phyloP scores from a whole-genome alignment of 2,329 filamentous ascomycete genomes.

The Metarhizium brunneum region DNA sequence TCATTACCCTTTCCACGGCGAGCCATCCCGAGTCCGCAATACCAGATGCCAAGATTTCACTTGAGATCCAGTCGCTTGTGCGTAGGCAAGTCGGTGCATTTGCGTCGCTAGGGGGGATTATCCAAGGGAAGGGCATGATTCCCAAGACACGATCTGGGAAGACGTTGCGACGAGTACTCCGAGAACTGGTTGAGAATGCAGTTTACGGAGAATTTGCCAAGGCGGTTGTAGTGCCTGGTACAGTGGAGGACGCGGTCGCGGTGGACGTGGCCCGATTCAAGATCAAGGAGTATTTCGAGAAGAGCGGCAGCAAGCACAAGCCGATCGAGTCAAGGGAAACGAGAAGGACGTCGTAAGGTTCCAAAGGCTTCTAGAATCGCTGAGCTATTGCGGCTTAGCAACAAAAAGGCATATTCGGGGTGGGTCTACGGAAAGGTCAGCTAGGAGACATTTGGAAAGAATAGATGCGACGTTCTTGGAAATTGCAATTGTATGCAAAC shows the following conservation, averaged over 20 bases:
- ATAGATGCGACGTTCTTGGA: too few relatives aligned
- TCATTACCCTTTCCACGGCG: slow-evolving; percentile 49
- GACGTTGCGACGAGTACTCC: slow-evolving; percentile 71
- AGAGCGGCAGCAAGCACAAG: too few relatives aligned
- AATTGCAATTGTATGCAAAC: too few relatives aligned
- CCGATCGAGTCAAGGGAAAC: too few relatives aligned
- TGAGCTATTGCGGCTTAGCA: too few relatives aligned
- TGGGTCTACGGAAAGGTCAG: too few relatives aligned
- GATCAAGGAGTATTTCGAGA: too few relatives aligned
- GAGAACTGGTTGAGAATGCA: slow-evolving; percentile 77
- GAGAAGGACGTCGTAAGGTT: too few relatives aligned
- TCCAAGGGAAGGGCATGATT: slow-evolving; percentile 81
- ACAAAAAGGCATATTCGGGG: too few relatives aligned
- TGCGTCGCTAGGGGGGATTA: slow-evolving; percentile 74
- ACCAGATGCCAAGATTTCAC: slow-evolving; percentile 31
- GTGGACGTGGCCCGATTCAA: too few relatives aligned
- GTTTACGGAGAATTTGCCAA: slow-evolving; percentile 64
- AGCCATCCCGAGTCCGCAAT: slow-evolving; percentile 42
- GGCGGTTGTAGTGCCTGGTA: slow-evolving; percentile 66
- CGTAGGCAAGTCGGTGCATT: slow-evolving; percentile 80
- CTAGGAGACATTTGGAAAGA: too few relatives aligned
- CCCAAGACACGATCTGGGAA: slow-evolving; percentile 91
- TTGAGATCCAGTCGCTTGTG: slow-evolving; percentile 65
- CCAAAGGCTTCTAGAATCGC: too few relatives aligned
- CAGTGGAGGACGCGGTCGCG: slow-evolving; percentile 59